Evolutionary conservation across 169 alveolate genomes (phyloP).

Genomic region (Cryptosporidium bovis): DNA sequence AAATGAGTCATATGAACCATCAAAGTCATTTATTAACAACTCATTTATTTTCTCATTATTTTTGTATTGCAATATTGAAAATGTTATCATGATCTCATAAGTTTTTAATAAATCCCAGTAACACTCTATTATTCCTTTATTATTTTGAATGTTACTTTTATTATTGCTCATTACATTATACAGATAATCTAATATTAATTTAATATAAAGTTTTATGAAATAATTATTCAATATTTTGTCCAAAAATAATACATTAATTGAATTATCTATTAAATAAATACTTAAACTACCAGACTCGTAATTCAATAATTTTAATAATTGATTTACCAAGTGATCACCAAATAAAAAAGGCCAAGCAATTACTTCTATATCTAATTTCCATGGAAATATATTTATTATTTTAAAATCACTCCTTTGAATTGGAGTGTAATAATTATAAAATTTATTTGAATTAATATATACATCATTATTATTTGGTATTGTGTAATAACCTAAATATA

Average conservation of each 20-base stretch:
- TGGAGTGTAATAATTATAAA: not conserved
- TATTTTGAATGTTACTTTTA: not conserved
- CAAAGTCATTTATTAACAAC: conserved; percentile 16
- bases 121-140: conserved; percentile 6
- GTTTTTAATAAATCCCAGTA: conserved; percentile 34
- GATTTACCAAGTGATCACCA: conserved; percentile 16
- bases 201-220: not conserved
- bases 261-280: not conserved
- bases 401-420: conserved; percentile 14
- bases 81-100: conserved; percentile 10
- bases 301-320: conserved; percentile 9
- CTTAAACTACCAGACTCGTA: conserved; percentile 10
- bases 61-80: conserved; percentile 15
- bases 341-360: conserved; percentile 49
- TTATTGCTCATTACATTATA: not conserved
- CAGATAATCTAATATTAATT: not conserved
- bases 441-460: not conserved
- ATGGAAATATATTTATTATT: conserved; percentile 18
- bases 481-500: conserved; percentile 39
- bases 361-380: conserved; percentile 34
- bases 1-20: conserved; percentile 47
- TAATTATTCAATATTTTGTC: not conserved
- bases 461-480: conserved; percentile 15
- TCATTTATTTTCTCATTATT: not conserved
- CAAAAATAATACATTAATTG: not conserved